Evolutionary conservation across 495 filamentous ascomycete genomes (phyloP).

Genomic region (Parathielavia hyrcaniae): DNA sequence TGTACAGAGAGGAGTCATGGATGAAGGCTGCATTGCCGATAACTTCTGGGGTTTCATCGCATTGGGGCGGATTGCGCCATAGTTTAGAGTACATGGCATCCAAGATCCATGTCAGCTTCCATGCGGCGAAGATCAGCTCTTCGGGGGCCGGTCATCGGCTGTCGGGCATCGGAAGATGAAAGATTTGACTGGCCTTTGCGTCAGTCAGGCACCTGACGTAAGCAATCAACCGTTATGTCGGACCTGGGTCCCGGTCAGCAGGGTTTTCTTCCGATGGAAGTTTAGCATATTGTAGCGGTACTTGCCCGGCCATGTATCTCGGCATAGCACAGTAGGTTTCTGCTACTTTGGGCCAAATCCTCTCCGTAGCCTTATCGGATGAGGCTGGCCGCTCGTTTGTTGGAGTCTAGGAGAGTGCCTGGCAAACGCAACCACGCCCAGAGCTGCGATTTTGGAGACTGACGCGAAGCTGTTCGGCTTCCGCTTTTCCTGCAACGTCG

Average conservation of each 20-base stretch:
- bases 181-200: neutral
- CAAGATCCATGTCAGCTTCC: neutral
- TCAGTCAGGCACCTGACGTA: no score
- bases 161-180: slow-evolving; percentile 12
- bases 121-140: no score
- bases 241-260: no score
- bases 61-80: slow-evolving; percentile 30
- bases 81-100: slow-evolving; percentile 9
- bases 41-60: neutral
- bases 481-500: slow-evolving; percentile 6
- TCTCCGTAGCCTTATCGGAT: slow-evolving; percentile 23
- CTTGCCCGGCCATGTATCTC: neutral
- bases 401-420: neutral
- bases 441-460: slow-evolving; percentile 20
- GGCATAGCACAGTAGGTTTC: neutral
- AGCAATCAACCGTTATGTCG: no score
- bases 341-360: neutral
- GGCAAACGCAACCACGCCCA: slow-evolving; percentile 18
- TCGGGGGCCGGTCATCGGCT: slow-evolving; percentile 29
- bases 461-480: slow-evolving; percentile 22
- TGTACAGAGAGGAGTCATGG: neutral
- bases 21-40: neutral
- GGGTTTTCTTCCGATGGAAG: no score
- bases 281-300: no score
- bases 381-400: slow-evolving; percentile 13